Percentiles rank a stretch among this genome's conserved stretches.
phyloP scores from a whole-genome alignment of 345 rosid species.

The Turnera subulata region DNA sequence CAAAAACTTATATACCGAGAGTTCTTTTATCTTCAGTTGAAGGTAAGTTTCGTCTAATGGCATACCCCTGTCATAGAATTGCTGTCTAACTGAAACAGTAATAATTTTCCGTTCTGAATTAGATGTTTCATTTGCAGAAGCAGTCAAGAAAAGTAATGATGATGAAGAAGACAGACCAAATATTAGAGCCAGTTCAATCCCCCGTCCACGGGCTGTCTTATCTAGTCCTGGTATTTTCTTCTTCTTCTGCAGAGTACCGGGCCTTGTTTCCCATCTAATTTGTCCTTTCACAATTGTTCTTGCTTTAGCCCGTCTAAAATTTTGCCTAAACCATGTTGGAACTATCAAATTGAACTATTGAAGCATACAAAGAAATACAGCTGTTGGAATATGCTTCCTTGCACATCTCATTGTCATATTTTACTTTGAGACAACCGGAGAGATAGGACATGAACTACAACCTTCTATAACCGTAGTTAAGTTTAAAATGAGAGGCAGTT shows the following conservation, averaged over 20 bases:
- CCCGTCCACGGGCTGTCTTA: constrained; percentile 65
- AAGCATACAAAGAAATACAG: too few species aligned
- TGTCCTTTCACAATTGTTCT: too few species aligned
- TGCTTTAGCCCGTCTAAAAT: too few species aligned
- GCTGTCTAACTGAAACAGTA: neutral
- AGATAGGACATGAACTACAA: too few species aligned
- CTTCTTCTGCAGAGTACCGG: neutral
- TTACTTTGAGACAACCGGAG: too few species aligned
- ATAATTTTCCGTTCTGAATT: constrained; percentile 2
- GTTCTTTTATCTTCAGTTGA: constrained; percentile 17
- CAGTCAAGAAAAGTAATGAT: constrained; percentile 28
- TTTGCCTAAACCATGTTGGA: too few species aligned
- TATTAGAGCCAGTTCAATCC: constrained; percentile 43
- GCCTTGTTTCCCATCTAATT: too few species aligned
- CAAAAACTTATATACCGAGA: constrained; percentile 20
- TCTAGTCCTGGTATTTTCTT: constrained; percentile 59
- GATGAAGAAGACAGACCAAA: constrained; percentile 38
- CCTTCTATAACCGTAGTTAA: too few species aligned
- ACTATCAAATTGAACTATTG: too few species aligned
- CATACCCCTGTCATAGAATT: neutral
- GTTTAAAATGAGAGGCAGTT: too few species aligned
- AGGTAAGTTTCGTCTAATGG: constrained; percentile 18
- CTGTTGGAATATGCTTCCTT: too few species aligned
- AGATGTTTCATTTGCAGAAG: constrained; percentile 17
- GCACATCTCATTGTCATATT: too few species aligned